A percentile compares a stretch with the other conserved stretches of the same genome.
These are phyloP conservation scores for Phlegmacium glaucopus DNA, from an alignment of 768 basidiomycete species.

Conservation along the genomic window DNA sequence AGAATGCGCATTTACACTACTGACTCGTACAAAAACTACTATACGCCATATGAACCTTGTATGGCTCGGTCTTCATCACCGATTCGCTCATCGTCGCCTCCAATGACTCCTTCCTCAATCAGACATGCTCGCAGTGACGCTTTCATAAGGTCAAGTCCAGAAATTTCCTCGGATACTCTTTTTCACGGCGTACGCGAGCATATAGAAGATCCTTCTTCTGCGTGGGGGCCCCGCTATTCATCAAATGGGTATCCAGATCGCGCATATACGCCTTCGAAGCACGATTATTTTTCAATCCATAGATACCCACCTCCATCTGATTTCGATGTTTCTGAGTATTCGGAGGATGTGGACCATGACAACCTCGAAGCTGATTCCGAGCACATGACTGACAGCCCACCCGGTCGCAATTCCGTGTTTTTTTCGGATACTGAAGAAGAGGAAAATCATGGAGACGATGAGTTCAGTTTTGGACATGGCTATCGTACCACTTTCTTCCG, in stretches of 20 bases:
- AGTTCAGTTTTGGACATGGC: slow-evolving; percentile 25
- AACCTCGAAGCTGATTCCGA: slow-evolving; percentile 23
- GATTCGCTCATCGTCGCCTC: slow-evolving; percentile 36
- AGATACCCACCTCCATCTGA: slow-evolving; percentile 29
- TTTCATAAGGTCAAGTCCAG: slow-evolving; percentile 35
- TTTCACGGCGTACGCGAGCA: slow-evolving; percentile 17
- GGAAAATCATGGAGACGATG: slow-evolving; percentile 22
- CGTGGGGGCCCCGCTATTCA: slow-evolving; percentile 21
- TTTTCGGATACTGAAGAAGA: slow-evolving; percentile 34
- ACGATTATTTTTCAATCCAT: slow-evolving; percentile 22
- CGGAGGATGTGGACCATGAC: slow-evolving; percentile 23
- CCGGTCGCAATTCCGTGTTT: slow-evolving; percentile 20
- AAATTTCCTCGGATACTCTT: slow-evolving; percentile 19
- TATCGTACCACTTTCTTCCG: slow-evolving; percentile 49
- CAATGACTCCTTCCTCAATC: slow-evolving; percentile 31
- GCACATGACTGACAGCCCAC: slow-evolving; percentile 20
- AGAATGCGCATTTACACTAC: slow-evolving; percentile 12
- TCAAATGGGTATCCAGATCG: slow-evolving; percentile 14
- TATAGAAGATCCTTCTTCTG: slow-evolving; percentile 24
- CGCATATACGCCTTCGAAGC: slow-evolving; percentile 18
- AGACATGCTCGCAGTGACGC: slow-evolving; percentile 24
- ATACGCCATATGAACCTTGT: slow-evolving; percentile 16
- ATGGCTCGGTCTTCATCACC: slow-evolving; percentile 31
- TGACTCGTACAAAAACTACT: slow-evolving; percentile 12
- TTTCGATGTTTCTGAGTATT: slow-evolving; percentile 30